These are phyloP conservation scores for Phytopythium chamaehyphon DNA, from an alignment of 352 stramenopile species.

Conservation along the genomic window DNA sequence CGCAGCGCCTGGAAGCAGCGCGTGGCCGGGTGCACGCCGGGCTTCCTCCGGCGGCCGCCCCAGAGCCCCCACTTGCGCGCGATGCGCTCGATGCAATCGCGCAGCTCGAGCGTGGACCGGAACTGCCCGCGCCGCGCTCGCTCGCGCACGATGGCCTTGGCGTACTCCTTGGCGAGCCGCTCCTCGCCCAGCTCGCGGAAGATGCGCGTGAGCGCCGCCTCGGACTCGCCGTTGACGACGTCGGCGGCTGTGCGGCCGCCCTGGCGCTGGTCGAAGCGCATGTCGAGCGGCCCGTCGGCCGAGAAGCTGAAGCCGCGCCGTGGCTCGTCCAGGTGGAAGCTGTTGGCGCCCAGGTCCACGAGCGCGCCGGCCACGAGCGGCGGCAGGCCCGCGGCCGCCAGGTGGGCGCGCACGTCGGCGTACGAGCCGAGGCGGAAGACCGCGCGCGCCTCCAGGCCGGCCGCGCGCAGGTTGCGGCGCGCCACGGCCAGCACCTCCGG, in stretches of 20 bases:
- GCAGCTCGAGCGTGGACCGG: constrained; percentile 55
- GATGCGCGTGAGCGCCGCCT: constrained; percentile 73
- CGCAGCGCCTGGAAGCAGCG: constrained; percentile 77
- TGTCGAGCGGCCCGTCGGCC: constrained; percentile 73
- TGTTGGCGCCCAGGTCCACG: constrained; percentile 80
- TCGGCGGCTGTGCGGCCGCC: constrained; percentile 41
- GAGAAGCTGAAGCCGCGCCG: constrained; percentile 69
- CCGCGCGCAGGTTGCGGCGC: constrained; percentile 36
- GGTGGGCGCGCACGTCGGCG: constrained; percentile 35
- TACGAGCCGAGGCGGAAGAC: constrained; percentile 61
- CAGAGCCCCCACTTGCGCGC: constrained; percentile 57
- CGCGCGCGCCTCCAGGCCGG: constrained; percentile 46
- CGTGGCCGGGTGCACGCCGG: constrained; percentile 63
- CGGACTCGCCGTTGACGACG: constrained; percentile 64
- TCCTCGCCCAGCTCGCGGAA: constrained; percentile 74
- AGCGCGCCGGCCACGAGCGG: constrained; percentile 57
- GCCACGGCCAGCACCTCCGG: constrained; percentile 62
- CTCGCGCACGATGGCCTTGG: constrained; percentile 72
- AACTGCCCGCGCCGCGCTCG: constrained; percentile 52
- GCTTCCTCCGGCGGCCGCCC: constrained; percentile 10
- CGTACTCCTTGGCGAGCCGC: constrained; percentile 71
- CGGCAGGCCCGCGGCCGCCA: constrained; percentile 38
- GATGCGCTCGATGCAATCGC: constrained; percentile 73
- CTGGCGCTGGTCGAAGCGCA: constrained; percentile 65
- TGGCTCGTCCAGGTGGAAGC: constrained; percentile 74